Percentiles rank a stretch among this genome's conserved stretches.
These are phyloP conservation scores for Artemisia argyi DNA, from an alignment of 129 eudicot species.

Conservation along the genomic window DNA sequence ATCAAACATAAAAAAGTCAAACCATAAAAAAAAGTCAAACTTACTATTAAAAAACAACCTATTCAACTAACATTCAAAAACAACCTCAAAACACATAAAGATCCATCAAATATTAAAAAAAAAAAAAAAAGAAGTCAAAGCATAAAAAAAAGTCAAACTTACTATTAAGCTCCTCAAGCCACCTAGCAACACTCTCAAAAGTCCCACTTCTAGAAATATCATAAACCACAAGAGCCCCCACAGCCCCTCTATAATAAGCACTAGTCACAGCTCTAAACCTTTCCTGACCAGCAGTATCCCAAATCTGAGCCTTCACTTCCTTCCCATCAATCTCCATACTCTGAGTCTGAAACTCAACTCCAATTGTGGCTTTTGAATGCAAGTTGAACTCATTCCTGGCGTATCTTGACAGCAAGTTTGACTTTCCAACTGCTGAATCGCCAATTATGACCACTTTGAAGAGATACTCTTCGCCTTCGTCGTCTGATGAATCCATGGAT, in stretches of 20 bases:
- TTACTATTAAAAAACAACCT: no score
- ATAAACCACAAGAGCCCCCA: slow-evolving; percentile 78
- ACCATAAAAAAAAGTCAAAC: neutral
- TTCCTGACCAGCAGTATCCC: slow-evolving; percentile 95
- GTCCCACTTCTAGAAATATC: slow-evolving; percentile 65
- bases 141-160: neutral
- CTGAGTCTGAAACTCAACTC: slow-evolving; percentile 85
- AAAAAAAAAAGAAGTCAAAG: neutral
- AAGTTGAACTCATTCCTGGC: slow-evolving; percentile 78
- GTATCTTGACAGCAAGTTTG: slow-evolving; percentile 66
- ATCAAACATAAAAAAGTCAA: neutral
- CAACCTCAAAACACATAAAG: neutral
- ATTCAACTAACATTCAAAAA: neutral
- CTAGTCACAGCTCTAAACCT: slow-evolving; percentile 85
- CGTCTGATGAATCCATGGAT: slow-evolving; percentile 60
- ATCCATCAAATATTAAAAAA: no score
- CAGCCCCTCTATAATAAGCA: slow-evolving; percentile 84
- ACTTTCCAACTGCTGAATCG: slow-evolving; percentile 87
- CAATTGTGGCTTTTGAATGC: slow-evolving; percentile 82
- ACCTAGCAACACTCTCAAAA: slow-evolving; percentile 61
- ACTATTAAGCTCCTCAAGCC: slow-evolving; percentile 91
- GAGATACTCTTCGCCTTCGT: slow-evolving; percentile 80
- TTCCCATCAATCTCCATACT: slow-evolving; percentile 74
- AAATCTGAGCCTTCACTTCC: slow-evolving; percentile 91
- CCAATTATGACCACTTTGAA: slow-evolving; percentile 91